phyloP scores from a whole-genome alignment of 805 yeast species.

The Dipodascopsis uninucleata region DNA sequence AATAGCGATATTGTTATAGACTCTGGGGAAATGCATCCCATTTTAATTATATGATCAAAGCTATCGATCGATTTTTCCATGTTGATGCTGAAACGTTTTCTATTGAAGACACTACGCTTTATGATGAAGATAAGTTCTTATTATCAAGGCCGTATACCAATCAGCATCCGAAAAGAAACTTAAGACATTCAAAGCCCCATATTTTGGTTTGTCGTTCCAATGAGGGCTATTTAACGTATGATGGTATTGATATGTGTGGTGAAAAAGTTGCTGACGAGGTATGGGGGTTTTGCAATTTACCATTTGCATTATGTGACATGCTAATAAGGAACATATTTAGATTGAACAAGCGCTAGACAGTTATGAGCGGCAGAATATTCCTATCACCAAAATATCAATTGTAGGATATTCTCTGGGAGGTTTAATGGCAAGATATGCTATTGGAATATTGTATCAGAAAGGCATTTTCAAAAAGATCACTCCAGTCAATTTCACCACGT shows the following conservation, averaged over 20 bases:
- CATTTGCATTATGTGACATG: neutral
- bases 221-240: conserved; percentile 74
- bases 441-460: conserved; percentile 62
- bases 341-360: conserved; percentile 27
- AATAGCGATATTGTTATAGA: conserved; percentile 35
- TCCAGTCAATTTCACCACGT: conserved; percentile 58
- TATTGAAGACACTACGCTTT: too few species aligned
- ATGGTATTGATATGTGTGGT: conserved; percentile 85
- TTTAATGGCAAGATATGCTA: conserved; percentile 69
- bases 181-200: conserved; percentile 23
- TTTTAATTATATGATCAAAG: conserved; percentile 50
- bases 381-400: conserved; percentile 65
- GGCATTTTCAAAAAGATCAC: conserved; percentile 51
- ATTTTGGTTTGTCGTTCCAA: conserved; percentile 53
- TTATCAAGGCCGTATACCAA: neutral
- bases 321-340: conserved; percentile 37
- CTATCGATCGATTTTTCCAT: conserved; percentile 19
- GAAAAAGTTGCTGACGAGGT: conserved; percentile 70
- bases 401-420: conserved; percentile 88
- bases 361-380: conserved; percentile 27
- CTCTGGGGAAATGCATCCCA: conserved; percentile 77
- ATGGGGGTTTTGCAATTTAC: neutral
- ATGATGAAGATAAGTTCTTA: neutral
- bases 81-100: conserved; percentile 34
- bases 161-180: conserved; percentile 1